Evolutionary conservation across 2,329 filamentous ascomycete genomes (phyloP).

Genomic region (Cryoendolithus antarcticus): DNA sequence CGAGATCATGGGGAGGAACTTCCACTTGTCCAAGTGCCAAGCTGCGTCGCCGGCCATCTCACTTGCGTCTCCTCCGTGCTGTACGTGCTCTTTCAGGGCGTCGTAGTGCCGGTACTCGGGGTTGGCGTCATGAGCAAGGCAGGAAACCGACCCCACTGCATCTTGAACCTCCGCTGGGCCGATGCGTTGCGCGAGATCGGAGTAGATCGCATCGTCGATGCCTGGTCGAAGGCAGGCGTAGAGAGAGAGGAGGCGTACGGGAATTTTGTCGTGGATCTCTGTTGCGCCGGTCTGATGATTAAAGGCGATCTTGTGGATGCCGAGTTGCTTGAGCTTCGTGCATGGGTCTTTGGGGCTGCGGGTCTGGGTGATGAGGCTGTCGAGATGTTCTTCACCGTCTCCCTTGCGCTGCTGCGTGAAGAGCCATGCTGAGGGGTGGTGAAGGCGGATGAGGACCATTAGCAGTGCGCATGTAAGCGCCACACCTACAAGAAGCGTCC

Average conservation of each 20-base stretch:
- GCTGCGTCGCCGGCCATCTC: conserved; percentile 20
- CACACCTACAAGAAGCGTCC: too few species aligned
- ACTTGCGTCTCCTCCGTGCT: conserved; percentile 9
- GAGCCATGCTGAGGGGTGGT: too few species aligned
- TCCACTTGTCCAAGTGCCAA: conserved; percentile 41
- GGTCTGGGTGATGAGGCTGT: not conserved
- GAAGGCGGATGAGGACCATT: too few species aligned
- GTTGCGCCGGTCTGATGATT: conserved; percentile 45
- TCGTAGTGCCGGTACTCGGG: not conserved
- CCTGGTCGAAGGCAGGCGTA: conserved; percentile 33
- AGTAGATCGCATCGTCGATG: conserved; percentile 32
- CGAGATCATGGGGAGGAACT: conserved; percentile 41
- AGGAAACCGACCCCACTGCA: conserved; percentile 6
- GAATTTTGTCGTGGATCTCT: conserved; percentile 40
- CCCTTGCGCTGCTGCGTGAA: too few species aligned
- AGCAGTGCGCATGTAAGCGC: too few species aligned
- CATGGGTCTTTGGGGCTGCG: too few species aligned
- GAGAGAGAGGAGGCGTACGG: conserved; percentile 39
- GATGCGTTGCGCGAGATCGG: conserved; percentile 34
- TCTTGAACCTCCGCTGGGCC: conserved; percentile 23
- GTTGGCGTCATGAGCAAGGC: not conserved
- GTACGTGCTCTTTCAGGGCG: conserved; percentile 6
- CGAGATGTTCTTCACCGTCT: not conserved
- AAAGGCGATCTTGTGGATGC: conserved; percentile 35
- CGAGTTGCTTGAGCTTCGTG: not conserved